phyloP scores from a whole-genome alignment of 1,139 yeast genomes.

The Candida frijolesensis region DNA sequence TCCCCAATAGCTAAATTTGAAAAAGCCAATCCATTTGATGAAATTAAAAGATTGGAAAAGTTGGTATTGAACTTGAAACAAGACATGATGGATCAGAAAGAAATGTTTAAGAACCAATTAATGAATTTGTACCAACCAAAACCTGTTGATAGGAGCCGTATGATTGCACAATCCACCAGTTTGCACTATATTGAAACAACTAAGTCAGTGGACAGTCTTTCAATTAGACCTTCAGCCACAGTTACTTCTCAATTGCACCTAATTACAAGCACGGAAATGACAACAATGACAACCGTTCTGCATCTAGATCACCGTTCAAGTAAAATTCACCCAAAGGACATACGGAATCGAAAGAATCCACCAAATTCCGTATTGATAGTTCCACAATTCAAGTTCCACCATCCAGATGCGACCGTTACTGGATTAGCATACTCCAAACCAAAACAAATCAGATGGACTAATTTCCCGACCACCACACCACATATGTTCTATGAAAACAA shows the following conservation, averaged over 20 bases:
- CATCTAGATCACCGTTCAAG: neutral
- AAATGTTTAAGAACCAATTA: conserved; percentile 11
- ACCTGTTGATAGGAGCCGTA: neutral
- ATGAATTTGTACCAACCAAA: conserved; percentile 2
- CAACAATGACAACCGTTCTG: neutral
- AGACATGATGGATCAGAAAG: conserved; percentile 13
- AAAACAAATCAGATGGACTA: conserved; percentile 17
- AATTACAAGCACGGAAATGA: neutral
- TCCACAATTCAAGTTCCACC: conserved; percentile 30
- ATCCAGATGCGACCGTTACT: neutral
- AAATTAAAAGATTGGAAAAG: conserved; percentile 14
- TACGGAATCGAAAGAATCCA: conserved; percentile 23
- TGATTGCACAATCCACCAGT: neutral
- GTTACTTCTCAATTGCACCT: neutral
- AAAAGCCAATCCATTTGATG: conserved; percentile 9
- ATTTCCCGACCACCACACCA: conserved; percentile 6
- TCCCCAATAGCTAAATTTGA: neutral
- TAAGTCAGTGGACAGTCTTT: neutral
- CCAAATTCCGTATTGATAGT: conserved; percentile 26
- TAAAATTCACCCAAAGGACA: conserved; percentile 19
- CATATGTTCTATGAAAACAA: neutral
- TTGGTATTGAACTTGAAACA: conserved; percentile 11
- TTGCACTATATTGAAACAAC: neutral
- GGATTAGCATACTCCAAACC: conserved; percentile 26
- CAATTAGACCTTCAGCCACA: neutral